These are phyloP conservation scores for Creolimax fragrantissima DNA, from an alignment of 78 protist species.

Conservation along the genomic window DNA sequence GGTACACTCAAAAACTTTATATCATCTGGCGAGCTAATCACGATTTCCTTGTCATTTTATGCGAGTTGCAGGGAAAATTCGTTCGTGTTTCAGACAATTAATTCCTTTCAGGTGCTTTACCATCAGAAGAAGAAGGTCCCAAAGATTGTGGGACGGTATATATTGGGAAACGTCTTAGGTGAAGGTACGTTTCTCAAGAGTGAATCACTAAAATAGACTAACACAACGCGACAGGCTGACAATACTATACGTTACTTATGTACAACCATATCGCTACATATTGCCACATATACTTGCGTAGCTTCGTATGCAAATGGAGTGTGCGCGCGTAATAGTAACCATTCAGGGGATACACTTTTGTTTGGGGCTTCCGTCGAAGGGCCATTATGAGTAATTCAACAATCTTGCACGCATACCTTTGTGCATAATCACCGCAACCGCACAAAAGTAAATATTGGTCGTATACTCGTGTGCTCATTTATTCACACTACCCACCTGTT, in stretches of 20 bases:
- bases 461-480: too few relatives aligned
- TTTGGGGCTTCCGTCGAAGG: too few relatives aligned
- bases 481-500: too few relatives aligned
- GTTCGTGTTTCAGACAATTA: neutral
- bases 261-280: neutral
- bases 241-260: neutral
- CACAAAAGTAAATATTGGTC: too few relatives aligned
- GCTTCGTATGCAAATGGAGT: neutral
- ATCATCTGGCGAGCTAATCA: too few relatives aligned
- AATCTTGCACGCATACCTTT: too few relatives aligned
- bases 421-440: too few relatives aligned
- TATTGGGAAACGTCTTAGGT: slow-evolving; percentile 30
- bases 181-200: slow-evolving; percentile 15
- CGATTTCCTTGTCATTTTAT: too few relatives aligned
- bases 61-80: neutral
- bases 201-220: neutral
- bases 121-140: neutral
- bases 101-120: slow-evolving; percentile 11
- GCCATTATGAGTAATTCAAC: too few relatives aligned
- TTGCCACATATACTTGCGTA: neutral
- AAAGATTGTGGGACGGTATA: neutral
- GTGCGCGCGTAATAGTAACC: neutral
- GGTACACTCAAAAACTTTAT: too few relatives aligned
- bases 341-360: neutral
- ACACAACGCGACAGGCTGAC: neutral